A percentile compares a stretch with the other conserved stretches of the same genome.
Evolutionary conservation across 2,329 filamentous ascomycete genomes (phyloP).

Genomic region (Diplodia seriata): DNA sequence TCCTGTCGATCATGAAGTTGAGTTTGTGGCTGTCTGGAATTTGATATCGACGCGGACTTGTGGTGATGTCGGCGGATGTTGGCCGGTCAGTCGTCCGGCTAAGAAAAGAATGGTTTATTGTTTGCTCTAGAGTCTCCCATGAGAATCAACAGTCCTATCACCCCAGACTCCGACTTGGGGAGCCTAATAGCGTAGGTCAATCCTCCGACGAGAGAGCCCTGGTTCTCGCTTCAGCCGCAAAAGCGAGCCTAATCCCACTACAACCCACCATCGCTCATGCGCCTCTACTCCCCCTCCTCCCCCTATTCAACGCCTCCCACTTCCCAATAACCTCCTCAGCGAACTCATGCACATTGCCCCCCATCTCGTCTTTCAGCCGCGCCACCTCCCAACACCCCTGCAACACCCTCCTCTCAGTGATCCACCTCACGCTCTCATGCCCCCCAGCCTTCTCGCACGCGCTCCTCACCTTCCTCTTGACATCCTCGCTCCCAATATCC

Average conservation of each 20-base stretch:
- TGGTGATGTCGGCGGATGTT: background rate
- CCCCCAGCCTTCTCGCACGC: background rate
- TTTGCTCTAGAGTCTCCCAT: background rate
- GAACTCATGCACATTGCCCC: background rate
- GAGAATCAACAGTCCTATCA: too few species aligned
- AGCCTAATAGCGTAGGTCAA: background rate
- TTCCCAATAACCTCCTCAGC: background rate
- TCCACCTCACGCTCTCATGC: conserved; percentile 3
- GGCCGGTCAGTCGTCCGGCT: background rate
- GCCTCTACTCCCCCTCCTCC: background rate
- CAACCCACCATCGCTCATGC: background rate
- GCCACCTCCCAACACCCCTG: conserved; percentile 10
- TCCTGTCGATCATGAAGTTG: background rate
- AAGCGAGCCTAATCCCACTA: background rate
- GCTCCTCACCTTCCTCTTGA: background rate
- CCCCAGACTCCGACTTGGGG: background rate
- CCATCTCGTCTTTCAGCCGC: background rate
- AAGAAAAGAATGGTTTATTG: background rate
- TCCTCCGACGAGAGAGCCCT: background rate
- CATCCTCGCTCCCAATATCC: background rate
- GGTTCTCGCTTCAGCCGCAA: background rate
- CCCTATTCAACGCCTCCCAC: background rate
- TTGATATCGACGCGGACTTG: background rate
- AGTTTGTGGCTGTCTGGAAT: background rate
- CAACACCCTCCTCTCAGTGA: background rate